Conservation (phyloP, 2,329 filamentous ascomycete genomes). For the Capronia epimyces region DNA sequence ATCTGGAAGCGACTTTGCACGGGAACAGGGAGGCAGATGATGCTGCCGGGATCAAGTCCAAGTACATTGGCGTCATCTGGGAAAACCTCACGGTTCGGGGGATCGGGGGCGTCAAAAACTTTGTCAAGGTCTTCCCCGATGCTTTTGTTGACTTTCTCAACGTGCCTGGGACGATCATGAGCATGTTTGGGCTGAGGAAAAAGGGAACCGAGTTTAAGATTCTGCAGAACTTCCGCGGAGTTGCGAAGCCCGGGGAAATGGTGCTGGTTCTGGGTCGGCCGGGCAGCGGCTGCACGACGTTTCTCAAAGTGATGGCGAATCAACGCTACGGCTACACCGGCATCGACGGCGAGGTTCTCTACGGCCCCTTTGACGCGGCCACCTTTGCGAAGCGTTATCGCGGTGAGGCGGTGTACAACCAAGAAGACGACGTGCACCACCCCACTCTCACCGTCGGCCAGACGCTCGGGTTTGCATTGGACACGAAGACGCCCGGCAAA, state of each 20-base stretch:
- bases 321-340: slow-evolving; percentile 59
- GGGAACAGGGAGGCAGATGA: slow-evolving; percentile 66
- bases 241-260: slow-evolving; percentile 80
- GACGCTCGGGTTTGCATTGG: slow-evolving; percentile 76
- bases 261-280: slow-evolving; percentile 74
- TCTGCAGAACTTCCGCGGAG: slow-evolving; percentile 60
- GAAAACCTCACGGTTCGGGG: slow-evolving; percentile 70
- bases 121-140: slow-evolving; percentile 68
- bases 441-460: slow-evolving; percentile 82
- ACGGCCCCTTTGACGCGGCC: slow-evolving; percentile 66
- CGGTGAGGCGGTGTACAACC: slow-evolving; percentile 79
- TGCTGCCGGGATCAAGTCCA: slow-evolving; percentile 72
- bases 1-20: slow-evolving; percentile 68
- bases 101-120: slow-evolving; percentile 67
- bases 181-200: slow-evolving; percentile 58
- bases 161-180: slow-evolving; percentile 59
- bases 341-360: slow-evolving; percentile 65
- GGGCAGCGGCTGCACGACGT: slow-evolving; percentile 66
- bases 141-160: slow-evolving; percentile 74
- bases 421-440: slow-evolving; percentile 80
- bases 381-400: slow-evolving; percentile 68
- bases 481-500: slow-evolving; percentile 78
- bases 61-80: slow-evolving; percentile 75
- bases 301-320: slow-evolving; percentile 63
- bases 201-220: slow-evolving; percentile 69